Conservation (phyloP, 441 rosid species). For the Gossypium gossypioides region DNA sequence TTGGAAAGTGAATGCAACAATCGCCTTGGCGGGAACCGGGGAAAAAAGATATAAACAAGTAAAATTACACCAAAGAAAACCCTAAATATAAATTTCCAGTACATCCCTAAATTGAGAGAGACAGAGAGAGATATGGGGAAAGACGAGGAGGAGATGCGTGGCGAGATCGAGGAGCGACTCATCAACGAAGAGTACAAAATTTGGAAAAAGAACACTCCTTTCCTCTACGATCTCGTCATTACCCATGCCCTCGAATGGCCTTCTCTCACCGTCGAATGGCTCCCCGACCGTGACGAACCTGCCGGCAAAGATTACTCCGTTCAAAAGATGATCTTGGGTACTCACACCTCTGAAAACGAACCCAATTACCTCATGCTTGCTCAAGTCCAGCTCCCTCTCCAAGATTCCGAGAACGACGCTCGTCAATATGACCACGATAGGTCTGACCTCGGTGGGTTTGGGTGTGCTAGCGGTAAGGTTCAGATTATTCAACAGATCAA, state of each 20-base stretch:
- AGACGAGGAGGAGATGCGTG: conserved; percentile 87
- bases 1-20: background rate
- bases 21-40: conserved; percentile 5
- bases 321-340: conserved; percentile 94
- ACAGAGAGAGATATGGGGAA: conserved; percentile 46
- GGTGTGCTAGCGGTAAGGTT: conserved; percentile 80
- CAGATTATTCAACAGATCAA: conserved; percentile 91
- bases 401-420: conserved; percentile 75
- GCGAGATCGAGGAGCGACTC: conserved; percentile 76
- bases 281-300: conserved; percentile 85
- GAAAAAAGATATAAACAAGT: background rate
- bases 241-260: conserved; percentile 99
- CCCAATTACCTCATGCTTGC: conserved; percentile 94
- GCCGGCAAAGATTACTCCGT: conserved; percentile 77
- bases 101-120: conserved; percentile 12
- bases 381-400: conserved; percentile 85
- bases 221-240: conserved; percentile 84
- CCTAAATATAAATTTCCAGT: background rate
- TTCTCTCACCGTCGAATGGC: conserved; percentile 91
- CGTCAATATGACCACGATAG: conserved; percentile 87
- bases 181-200: conserved; percentile 93
- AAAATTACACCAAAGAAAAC: background rate
- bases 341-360: conserved; percentile 94
- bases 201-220: conserved; percentile 97
- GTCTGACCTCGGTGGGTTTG: conserved; percentile 75